Conservation (phyloP, 495 filamentous ascomycete species). For the Neurospora sublineolata region DNA sequence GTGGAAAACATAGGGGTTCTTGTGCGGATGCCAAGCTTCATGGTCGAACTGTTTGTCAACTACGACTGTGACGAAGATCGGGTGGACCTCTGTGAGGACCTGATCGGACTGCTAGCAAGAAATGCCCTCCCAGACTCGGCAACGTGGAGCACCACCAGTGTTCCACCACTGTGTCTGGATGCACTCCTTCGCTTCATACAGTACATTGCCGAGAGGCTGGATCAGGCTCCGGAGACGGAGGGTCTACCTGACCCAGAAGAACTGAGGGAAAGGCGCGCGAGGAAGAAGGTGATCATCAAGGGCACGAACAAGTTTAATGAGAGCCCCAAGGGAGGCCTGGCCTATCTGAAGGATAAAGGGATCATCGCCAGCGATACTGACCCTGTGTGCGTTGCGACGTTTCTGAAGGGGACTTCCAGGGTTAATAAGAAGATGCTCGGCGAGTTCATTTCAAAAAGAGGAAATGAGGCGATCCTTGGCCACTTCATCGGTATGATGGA, state of each 20-base stretch:
- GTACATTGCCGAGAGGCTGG: constrained; percentile 75
- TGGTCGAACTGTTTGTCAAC: constrained; percentile 93
- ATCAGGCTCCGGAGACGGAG: constrained; percentile 52
- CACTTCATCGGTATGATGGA: constrained; percentile 79
- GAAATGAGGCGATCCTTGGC: constrained; percentile 67
- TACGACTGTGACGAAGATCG: constrained; percentile 96
- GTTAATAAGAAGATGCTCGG: constrained; percentile 85
- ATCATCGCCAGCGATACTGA: constrained; percentile 69
- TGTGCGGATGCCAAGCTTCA: constrained; percentile 81
- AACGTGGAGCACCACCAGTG: constrained; percentile 98
- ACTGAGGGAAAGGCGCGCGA: constrained; percentile 57
- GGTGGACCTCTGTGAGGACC: constrained; percentile 85
- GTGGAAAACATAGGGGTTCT: constrained; percentile 90
- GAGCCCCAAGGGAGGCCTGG: constrained; percentile 79
- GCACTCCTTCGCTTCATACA: constrained; percentile 83
- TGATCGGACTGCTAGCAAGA: constrained; percentile 82
- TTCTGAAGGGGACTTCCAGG: constrained; percentile 73
- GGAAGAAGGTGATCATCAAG: constrained; percentile 78
- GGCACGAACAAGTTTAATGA: constrained; percentile 93
- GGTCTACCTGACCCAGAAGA: constrained; percentile 53
- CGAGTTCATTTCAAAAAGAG: constrained; percentile 82
- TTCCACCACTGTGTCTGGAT: constrained; percentile 89
- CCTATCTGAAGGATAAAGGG: constrained; percentile 69
- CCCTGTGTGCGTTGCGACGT: constrained; percentile 61
- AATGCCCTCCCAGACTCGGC: constrained; percentile 96